phyloP scores from a whole-genome alignment of 2,329 filamentous ascomycete genomes.

The Alternaria triticina region DNA sequence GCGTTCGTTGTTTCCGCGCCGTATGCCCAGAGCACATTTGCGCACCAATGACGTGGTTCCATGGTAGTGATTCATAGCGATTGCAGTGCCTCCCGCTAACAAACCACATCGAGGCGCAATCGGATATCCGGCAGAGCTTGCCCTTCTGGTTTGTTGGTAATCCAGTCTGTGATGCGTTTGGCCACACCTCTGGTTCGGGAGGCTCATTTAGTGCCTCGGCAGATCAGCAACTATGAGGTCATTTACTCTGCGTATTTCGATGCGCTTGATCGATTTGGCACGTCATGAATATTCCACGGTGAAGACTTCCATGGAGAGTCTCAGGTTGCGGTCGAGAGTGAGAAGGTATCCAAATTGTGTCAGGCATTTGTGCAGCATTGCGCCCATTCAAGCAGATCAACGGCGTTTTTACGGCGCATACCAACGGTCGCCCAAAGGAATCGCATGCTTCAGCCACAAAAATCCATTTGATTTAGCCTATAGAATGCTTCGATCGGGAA shows the following conservation, averaged over 20 bases:
- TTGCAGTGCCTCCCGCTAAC: not conserved
- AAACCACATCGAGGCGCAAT: constrained; percentile 11
- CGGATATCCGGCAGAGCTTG: constrained; percentile 11
- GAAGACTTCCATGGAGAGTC: not conserved
- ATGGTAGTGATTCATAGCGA: constrained; percentile 3
- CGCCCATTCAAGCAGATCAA: constrained; percentile 2
- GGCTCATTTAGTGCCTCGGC: constrained; percentile 4
- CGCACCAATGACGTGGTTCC: not conserved
- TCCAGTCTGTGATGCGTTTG: constrained; percentile 7
- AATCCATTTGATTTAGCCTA: not conserved
- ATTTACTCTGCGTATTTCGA: not conserved
- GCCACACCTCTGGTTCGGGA: constrained; percentile 8
- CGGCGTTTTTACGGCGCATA: constrained; percentile 7
- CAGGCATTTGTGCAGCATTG: not conserved
- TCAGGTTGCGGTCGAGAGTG: not conserved
- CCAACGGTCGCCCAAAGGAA: not conserved
- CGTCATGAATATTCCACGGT: constrained; percentile 7
- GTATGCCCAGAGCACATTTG: not conserved
- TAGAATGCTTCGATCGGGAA: constrained; percentile 1
- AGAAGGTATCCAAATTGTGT: not conserved
- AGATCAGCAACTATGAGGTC: constrained; percentile 16
- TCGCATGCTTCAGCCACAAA: not conserved
- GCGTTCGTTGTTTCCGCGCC: not conserved
- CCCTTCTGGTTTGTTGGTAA: constrained; percentile 5
- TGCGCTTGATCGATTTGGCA: not conserved